Evolutionary conservation across 2,329 filamentous ascomycete species (phyloP), one percentile per base, ranked within the genome.

Genomic region (Venturia asperata): DNA sequence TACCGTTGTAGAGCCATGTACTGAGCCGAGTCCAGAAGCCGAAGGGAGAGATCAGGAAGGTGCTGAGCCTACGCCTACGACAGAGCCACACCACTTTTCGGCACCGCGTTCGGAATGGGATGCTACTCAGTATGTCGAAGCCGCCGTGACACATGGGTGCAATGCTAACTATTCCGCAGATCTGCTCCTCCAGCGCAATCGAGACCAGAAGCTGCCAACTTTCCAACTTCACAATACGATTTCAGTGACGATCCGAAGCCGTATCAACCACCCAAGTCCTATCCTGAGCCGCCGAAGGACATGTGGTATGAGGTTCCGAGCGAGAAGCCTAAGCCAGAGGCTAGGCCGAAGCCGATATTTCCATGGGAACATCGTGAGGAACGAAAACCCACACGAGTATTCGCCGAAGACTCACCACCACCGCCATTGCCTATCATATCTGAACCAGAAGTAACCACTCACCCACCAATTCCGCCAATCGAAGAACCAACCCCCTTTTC

Each of bases 291-390:
- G 21, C 91, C 92, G 0, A 89, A 83, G 74, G 84, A 92, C 72
- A 92, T 96, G 90, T 94, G 88, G 82, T 96, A 94, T 73, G 81
- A 93, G 70, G 83, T 95, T 43, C 92, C 92, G 5, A 73, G 85
- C 65, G 68, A 70, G 11, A 77, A 82, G 68, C 82, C 84, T 66
- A 79, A 80, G 21, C 85, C 85, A 27, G 81, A 85, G 61, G 79
- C 82, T 55, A 80, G 86, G 68, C 83, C 87, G 17, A 82, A 83
- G 61, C 82, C 87, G 3, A 87, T 97, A 61, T 99, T 99, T 75
- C 94, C 94, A 0, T 99, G 94, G 94, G 94, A 99, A 75, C 77
- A 76, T 52, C 79, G 87, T 67, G 84, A 83, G 19, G 79, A 52
- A 66, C 84, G 84, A 67, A 85, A 81, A 70, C 77, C 85, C 11